Evolutionary conservation across 2,329 filamentous ascomycete genomes (phyloP), one percentile per base, ranked within the genome.

Genomic region (Monosporascus sp.): DNA sequence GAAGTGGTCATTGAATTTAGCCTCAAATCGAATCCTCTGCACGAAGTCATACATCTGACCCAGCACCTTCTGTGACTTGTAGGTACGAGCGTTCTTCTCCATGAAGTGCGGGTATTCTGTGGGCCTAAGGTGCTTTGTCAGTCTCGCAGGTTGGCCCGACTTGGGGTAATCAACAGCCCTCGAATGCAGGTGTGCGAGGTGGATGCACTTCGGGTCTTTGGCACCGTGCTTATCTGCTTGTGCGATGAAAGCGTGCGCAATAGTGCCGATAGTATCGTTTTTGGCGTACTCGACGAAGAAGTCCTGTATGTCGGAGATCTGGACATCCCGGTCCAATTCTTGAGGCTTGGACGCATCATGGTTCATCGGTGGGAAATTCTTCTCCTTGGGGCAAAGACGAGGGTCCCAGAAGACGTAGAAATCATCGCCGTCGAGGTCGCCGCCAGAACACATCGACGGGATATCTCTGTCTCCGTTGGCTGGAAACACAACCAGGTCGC

Each of bases 211-310:
- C 0, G 74, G 61, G 58, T 86, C 78, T 60, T 84, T 86, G 1
- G 93, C 85, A 0, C 91, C 89, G 1, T 77, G 65, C 0, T 70
- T 62, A 65, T 99, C 94, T 0, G 91, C 86, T 63, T 82, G 83
- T 1, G 86, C 92, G 18, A 96, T 74, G 70, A 99, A 94, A 0
- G 91, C 82, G 59, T 83, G 81, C 0, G 94, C 94, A 64, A 99
- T 96, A 3, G 79, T 77, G 1, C 85, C 84, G 2, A 99, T 79
- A 14, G 82, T 82, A 64, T 97, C 89, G 59, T 95, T 92, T 72
- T 95, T 94, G 82, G 97, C 92, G 63, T 96, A 96, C 3, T 82
- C 82, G 31, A 96, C 88, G 63, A 97, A 97, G 71, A 97, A 97
- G 0, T 85, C 79, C 28, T 83, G 86, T 46, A 97, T 81, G 55